A percentile compares a stretch with the other conserved stretches of the same genome.
These are phyloP conservation scores for Paradendryphiella salina DNA, from an alignment of 2,329 filamentous ascomycete genomes.

Conservation along the genomic window DNA sequence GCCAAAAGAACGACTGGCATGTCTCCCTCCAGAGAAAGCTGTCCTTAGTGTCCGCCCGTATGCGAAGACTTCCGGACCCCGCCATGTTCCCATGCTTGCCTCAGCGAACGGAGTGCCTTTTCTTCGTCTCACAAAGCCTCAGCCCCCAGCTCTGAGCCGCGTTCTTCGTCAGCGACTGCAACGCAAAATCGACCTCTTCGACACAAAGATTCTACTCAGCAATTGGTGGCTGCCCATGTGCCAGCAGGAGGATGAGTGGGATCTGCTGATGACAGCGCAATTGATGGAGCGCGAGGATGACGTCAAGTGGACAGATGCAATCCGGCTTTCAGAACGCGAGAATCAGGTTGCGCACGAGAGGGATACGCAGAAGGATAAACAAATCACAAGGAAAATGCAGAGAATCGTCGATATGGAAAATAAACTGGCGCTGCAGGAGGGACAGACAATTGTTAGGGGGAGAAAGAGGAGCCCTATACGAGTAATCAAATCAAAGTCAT, in stretches of 20 bases:
- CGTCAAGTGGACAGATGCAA: slow-evolving; percentile 39
- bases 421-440: slow-evolving; percentile 49
- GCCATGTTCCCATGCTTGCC: slow-evolving; percentile 63
- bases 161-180: slow-evolving; percentile 59
- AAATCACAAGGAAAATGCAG: slow-evolving; percentile 50
- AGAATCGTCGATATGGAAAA: slow-evolving; percentile 55
- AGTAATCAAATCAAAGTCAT: slow-evolving; percentile 19
- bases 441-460: slow-evolving; percentile 34
- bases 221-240: slow-evolving; percentile 50
- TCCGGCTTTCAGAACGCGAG: slow-evolving; percentile 22
- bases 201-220: slow-evolving; percentile 47
- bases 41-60: slow-evolving; percentile 59
- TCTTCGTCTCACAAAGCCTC: slow-evolving; percentile 67
- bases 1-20: slow-evolving; percentile 30
- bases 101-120: slow-evolving; percentile 64
- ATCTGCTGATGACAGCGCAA: slow-evolving; percentile 42
- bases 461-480: slow-evolving; percentile 31
- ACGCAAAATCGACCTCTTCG: slow-evolving; percentile 50
- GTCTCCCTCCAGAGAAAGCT: slow-evolving; percentile 43
- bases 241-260: slow-evolving; percentile 55
- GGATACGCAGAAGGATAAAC: slow-evolving; percentile 33
- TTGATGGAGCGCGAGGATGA: slow-evolving; percentile 17
- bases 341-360: slow-evolving; percentile 24
- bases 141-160: slow-evolving; percentile 62
- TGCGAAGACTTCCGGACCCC: slow-evolving; percentile 54